Evolutionary conservation across 2,329 filamentous ascomycete genomes (phyloP).

Genomic region (Pseudocercospora eumusae): DNA sequence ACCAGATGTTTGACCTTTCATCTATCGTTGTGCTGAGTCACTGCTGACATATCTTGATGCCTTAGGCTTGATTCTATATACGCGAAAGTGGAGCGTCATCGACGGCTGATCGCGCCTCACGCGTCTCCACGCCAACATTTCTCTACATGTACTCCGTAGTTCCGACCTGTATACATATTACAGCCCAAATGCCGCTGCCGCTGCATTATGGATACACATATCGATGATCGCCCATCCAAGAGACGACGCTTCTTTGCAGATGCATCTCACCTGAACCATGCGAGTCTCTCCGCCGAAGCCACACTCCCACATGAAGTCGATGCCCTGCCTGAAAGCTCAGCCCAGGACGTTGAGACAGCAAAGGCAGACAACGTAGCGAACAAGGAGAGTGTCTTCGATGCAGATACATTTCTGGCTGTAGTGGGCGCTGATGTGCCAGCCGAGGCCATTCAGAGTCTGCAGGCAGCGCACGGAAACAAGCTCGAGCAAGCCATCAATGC

Average conservation of each 20-base stretch:
- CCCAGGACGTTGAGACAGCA: conserved; percentile 5
- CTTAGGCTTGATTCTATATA: too few species aligned
- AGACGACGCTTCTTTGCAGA: conserved; percentile 64
- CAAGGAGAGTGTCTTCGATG: conserved; percentile 52
- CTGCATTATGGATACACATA: conserved; percentile 33
- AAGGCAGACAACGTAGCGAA: conserved; percentile 18
- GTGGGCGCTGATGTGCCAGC: conserved; percentile 55
- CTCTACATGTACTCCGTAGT: too few species aligned
- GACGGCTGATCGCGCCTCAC: conserved; percentile 1
- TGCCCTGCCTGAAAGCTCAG: conserved; percentile 34
- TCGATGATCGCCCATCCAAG: conserved; percentile 59
- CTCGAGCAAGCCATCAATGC: conserved; percentile 65
- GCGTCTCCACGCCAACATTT: too few species aligned
- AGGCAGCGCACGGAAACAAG: conserved; percentile 53
- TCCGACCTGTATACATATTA: too few species aligned
- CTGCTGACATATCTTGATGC: too few species aligned
- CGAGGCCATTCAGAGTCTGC: conserved; percentile 51
- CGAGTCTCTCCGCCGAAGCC: conserved; percentile 35
- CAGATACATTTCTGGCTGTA: conserved; percentile 57
- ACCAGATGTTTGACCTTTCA: conserved; percentile 9
- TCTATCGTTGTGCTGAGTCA: conserved; percentile 11
- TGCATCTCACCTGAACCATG: conserved; percentile 37
- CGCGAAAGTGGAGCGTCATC: conserved; percentile 14
- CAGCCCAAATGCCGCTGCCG: background rate
- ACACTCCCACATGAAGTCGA: conserved; percentile 33